These are phyloP conservation scores for Helotiales sp. DNA, from an alignment of 2,329 filamentous ascomycete species.

Conservation along the genomic window DNA sequence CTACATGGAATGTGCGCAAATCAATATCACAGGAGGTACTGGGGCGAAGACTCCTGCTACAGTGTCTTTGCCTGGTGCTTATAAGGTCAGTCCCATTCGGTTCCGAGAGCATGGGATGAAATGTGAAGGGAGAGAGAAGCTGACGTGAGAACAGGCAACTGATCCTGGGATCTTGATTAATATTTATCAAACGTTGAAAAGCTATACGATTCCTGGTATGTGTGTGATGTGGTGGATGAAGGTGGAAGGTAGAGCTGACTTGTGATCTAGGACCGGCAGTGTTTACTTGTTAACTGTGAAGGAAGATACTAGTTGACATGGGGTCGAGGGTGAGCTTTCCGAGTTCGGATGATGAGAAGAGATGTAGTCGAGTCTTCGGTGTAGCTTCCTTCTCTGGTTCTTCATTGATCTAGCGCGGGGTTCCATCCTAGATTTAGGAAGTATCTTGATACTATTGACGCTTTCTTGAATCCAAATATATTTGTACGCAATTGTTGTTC, in stretches of 20 bases:
- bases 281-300: neutral
- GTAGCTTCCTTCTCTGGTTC: no score
- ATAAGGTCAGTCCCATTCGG: conserved; percentile 33
- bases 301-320: no score
- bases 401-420: no score
- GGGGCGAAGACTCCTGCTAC: conserved; percentile 22
- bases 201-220: neutral
- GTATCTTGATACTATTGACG: no score
- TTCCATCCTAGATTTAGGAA: no score
- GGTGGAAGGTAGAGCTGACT: no score
- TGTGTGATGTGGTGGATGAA: no score
- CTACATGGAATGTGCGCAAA: conserved; percentile 50
- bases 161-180: conserved; percentile 7
- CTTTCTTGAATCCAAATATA: no score
- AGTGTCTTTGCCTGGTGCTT: conserved; percentile 25
- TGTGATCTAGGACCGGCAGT: neutral
- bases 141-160: neutral
- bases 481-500: no score
- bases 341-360: no score
- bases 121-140: neutral
- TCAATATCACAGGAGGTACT: conserved; percentile 43
- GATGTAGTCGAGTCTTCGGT: no score
- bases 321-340: no score
- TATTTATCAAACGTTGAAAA: neutral
- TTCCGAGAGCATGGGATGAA: neutral